phyloP scores from a whole-genome alignment of 2,329 filamentous ascomycete species.

The Cordyceps militaris region DNA sequence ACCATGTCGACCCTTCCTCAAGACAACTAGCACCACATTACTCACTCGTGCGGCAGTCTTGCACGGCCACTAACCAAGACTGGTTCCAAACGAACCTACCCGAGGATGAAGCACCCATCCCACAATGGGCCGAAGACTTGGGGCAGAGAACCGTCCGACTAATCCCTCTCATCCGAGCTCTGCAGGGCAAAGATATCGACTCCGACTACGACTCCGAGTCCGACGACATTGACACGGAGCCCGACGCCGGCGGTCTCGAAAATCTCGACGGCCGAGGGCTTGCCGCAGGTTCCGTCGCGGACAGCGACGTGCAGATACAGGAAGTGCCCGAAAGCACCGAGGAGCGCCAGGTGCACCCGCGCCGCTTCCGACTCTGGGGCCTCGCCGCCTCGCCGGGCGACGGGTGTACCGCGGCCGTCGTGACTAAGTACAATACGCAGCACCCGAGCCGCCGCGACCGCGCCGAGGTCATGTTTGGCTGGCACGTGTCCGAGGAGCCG shows the following conservation, averaged over 20 bases:
- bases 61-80: conserved; percentile 41
- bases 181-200: conserved; percentile 28
- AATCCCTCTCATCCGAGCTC: conserved; percentile 39
- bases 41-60: conserved; percentile 46
- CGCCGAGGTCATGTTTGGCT: conserved; percentile 33
- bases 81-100: conserved; percentile 48
- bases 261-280: not conserved
- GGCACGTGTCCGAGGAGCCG: conserved; percentile 16
- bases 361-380: conserved; percentile 47
- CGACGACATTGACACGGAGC: conserved; percentile 13
- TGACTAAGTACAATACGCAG: conserved; percentile 41
- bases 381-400: conserved; percentile 45
- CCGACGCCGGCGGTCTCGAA: not conserved
- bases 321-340: conserved; percentile 17
- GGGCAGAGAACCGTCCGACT: conserved; percentile 35
- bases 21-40: conserved; percentile 36
- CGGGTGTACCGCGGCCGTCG: conserved; percentile 43
- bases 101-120: conserved; percentile 20
- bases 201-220: conserved; percentile 26
- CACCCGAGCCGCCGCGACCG: conserved; percentile 37
- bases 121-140: conserved; percentile 44
- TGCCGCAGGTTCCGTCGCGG: not conserved
- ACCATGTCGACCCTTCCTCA: conserved; percentile 21
- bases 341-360: conserved; percentile 38
- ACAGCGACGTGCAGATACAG: conserved; percentile 26